Conservation (phyloP, 352 stramenopile genomes). For the Thalassiosira allenii region DNA sequence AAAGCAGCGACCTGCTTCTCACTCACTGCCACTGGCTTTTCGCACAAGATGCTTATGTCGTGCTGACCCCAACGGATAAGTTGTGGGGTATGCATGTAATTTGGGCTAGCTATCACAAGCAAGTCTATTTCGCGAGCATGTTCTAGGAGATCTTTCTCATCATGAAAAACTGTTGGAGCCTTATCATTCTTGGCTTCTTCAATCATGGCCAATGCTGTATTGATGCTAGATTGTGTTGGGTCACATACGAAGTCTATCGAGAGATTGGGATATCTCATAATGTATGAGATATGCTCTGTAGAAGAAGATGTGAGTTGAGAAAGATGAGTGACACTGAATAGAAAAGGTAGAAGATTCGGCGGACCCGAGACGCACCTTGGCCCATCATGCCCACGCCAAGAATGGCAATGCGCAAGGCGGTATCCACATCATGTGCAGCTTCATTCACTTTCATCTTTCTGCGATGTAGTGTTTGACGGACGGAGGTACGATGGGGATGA, state of each 20-base stretch:
- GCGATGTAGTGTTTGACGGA: conserved; percentile 21
- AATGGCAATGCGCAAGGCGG: conserved; percentile 53
- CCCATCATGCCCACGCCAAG: conserved; percentile 69
- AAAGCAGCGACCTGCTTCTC: conserved; percentile 67
- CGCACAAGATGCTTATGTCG: conserved; percentile 74
- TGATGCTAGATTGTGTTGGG: conserved; percentile 63
- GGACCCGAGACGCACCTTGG: conserved; percentile 46
- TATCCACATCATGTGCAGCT: too few relatives aligned
- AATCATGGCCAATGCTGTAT: conserved; percentile 64
- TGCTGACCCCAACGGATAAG: conserved; percentile 71
- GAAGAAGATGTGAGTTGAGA: too few relatives aligned
- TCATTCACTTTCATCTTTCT: neutral
- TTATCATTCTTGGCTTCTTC: conserved; percentile 11
- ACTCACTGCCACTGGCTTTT: conserved; percentile 81
- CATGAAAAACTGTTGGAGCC: conserved; percentile 42
- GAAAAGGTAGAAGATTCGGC: neutral
- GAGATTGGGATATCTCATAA: conserved; percentile 74
- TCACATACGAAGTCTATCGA: conserved; percentile 79
- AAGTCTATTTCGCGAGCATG: conserved; percentile 75
- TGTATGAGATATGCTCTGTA: too few relatives aligned
- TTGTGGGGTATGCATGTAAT: conserved; percentile 76
- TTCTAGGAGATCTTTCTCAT: conserved; percentile 70
- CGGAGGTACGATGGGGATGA: conserved; percentile 11
- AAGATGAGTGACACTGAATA: too few relatives aligned
- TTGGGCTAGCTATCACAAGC: conserved; percentile 79